Evolutionary conservation across 768 basidiomycete genomes (phyloP).

Genomic region (Boletus sp.): DNA sequence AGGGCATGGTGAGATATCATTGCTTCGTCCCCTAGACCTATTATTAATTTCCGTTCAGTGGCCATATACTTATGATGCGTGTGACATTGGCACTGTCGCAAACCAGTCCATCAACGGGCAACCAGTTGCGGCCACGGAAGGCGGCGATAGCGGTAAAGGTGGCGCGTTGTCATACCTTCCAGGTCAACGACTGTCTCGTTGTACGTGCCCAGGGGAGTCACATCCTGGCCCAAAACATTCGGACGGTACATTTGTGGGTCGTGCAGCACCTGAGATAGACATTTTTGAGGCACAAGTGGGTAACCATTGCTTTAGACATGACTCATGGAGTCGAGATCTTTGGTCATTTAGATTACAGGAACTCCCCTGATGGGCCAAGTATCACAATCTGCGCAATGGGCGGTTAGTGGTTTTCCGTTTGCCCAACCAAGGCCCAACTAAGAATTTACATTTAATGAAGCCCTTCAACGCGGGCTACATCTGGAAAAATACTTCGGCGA

Average conservation of each 20-base stretch:
- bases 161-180: conserved; percentile 67
- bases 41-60: conserved; percentile 36
- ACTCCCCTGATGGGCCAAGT: conserved; percentile 54
- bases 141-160: conserved; percentile 50
- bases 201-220: conserved; percentile 78
- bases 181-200: conserved; percentile 81
- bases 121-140: conserved; percentile 59
- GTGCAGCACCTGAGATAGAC: conserved; percentile 89
- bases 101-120: conserved; percentile 77
- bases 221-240: conserved; percentile 80
- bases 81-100: conserved; percentile 79
- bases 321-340: conserved; percentile 5
- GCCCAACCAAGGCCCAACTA: neutral
- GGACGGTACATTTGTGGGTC: conserved; percentile 77
- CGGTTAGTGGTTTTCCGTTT: conserved; percentile 43
- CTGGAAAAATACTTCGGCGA: conserved; percentile 62
- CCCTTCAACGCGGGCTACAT: conserved; percentile 75
- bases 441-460: conserved; percentile 30
- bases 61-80: conserved; percentile 70
- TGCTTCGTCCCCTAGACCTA: neutral
- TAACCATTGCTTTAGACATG: conserved; percentile 15
- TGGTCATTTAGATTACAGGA: conserved; percentile 44
- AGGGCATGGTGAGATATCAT: conserved; percentile 42
- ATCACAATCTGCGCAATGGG: conserved; percentile 85
- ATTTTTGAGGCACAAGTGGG: conserved; percentile 75